Percentiles rank a stretch among this genome's conserved stretches.
Evolutionary conservation across 441 rosid species (phyloP).

Genomic region (Daphne laureola): DNA sequence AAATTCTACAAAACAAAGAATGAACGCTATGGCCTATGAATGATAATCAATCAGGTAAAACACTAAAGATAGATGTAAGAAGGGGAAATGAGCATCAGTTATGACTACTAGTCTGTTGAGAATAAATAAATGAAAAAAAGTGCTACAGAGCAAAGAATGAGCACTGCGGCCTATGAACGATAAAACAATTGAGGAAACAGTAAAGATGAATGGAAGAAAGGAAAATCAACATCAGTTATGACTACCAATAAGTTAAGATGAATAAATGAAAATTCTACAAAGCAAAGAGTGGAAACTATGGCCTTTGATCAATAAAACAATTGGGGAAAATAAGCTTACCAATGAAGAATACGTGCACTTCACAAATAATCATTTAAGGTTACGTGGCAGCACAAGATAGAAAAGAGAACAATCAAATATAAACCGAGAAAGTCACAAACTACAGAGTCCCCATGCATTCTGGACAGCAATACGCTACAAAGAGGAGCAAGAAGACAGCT

Average conservation of each 20-base stretch:
- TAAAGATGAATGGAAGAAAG: neutral
- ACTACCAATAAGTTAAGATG: neutral
- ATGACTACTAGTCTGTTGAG: no score
- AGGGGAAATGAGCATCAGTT: neutral
- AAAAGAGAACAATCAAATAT: neutral
- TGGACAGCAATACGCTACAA: no score
- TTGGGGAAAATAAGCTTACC: no score
- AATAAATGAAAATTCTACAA: no score
- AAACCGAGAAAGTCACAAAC: neutral
- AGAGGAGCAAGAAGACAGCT: conserved; percentile 21
- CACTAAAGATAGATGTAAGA: neutral
- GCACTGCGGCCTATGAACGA: no score
- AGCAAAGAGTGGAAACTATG: neutral
- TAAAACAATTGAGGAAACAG: no score
- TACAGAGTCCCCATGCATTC: neutral
- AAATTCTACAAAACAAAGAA: neutral
- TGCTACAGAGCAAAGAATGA: no score
- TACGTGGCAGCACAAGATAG: neutral
- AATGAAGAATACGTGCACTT: neutral
- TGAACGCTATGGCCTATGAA: neutral
- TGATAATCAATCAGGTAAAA: no score
- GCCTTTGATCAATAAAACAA: no score
- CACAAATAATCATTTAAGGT: neutral
- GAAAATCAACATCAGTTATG: neutral
- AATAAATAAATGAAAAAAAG: no score